These are phyloP conservation scores for Apiospora koreana DNA, from an alignment of 2,329 filamentous ascomycete species.

Conservation along the genomic window DNA sequence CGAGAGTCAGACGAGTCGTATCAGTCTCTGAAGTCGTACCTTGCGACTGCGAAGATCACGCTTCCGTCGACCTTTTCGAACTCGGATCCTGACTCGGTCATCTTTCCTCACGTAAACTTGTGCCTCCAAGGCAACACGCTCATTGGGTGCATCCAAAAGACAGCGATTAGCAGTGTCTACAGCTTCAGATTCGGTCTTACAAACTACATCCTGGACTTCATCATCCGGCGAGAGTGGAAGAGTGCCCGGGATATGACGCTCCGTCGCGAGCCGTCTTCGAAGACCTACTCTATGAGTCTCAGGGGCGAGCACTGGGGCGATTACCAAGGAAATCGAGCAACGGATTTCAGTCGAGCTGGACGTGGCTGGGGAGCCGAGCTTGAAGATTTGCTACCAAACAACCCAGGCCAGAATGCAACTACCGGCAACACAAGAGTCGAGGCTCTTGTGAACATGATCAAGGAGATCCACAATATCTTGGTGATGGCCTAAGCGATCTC, in stretches of 20 bases:
- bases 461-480: constrained; percentile 15
- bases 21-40: constrained; percentile 23
- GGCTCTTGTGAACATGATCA: constrained; percentile 14
- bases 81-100: constrained; percentile 29
- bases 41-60: constrained; percentile 25
- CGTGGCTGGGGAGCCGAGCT: constrained; percentile 29
- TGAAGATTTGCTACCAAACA: constrained; percentile 22
- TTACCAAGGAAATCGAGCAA: constrained; percentile 16
- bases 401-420: constrained; percentile 26
- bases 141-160: constrained; percentile 25
- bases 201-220: constrained; percentile 36
- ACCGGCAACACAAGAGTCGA: constrained; percentile 9
- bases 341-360: constrained; percentile 9
- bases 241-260: constrained; percentile 22
- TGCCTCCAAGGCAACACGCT: background rate
- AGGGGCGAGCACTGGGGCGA: constrained; percentile 34
- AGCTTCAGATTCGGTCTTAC: constrained; percentile 32
- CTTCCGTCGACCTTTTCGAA: constrained; percentile 15
- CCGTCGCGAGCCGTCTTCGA: constrained; percentile 15
- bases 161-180: constrained; percentile 36
- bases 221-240: constrained; percentile 35
- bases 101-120: constrained; percentile 16
- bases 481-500: constrained; percentile 27
- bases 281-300: constrained; percentile 31
- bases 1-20: constrained; percentile 24